These are phyloP conservation scores for Mikania micrantha DNA, from an alignment of 129 eudicot species.

Conservation along the genomic window DNA sequence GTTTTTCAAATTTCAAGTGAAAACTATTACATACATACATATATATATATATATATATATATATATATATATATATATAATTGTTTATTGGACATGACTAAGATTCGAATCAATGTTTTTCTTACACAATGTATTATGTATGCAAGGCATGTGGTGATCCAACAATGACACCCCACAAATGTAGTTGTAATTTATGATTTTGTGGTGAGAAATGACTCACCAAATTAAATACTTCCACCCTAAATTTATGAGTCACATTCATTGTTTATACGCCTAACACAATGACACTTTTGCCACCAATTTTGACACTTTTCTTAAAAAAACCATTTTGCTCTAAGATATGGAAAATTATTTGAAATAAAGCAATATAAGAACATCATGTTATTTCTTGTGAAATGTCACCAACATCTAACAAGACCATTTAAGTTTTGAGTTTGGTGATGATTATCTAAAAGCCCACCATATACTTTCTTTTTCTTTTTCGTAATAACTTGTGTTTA, in stretches of 20 bases:
- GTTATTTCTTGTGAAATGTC: not conserved
- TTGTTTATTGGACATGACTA: not conserved
- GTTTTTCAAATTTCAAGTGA: no score
- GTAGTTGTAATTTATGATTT: not conserved
- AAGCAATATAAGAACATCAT: not conserved
- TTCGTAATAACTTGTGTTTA: no score
- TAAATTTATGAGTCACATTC: not conserved
- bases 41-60: no score
- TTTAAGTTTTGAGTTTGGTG: not conserved
- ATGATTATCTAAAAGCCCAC: no score
- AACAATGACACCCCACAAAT: not conserved
- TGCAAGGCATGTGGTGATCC: not conserved
- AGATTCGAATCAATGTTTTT: not conserved
- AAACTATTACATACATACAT: no score
- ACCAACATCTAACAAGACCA: not conserved
- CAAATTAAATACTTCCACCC: not conserved
- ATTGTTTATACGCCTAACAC: not conserved
- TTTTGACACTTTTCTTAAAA: not conserved
- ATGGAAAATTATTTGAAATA: not conserved
- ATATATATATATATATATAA: no score
- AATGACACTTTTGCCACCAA: not conserved
- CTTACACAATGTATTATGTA: not conserved
- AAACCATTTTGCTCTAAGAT: not conserved
- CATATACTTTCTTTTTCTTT: no score
- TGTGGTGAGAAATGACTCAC: conserved; percentile 5